Evolutionary conservation across 2,329 filamentous ascomycete species (phyloP).

Genomic region (Pseudogymnoascus destructans): DNA sequence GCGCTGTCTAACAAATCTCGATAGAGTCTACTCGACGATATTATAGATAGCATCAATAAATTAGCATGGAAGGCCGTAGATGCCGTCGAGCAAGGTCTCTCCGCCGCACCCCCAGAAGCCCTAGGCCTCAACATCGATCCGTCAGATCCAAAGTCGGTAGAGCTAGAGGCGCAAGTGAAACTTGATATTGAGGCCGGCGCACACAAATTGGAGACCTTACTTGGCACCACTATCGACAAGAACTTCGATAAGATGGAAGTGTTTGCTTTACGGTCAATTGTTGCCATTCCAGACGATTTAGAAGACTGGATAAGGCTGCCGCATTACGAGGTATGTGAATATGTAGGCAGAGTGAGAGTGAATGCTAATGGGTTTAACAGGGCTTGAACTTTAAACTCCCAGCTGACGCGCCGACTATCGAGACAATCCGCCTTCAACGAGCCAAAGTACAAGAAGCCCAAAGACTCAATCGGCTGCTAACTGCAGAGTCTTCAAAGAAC

Average conservation of each 20-base stretch:
- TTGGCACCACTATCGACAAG: conserved; percentile 70
- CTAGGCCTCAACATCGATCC: conserved; percentile 61
- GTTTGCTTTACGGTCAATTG: conserved; percentile 75
- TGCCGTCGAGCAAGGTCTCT: conserved; percentile 71
- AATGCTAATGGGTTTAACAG: conserved; percentile 5
- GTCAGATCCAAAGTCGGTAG: conserved; percentile 30
- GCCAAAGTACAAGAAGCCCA: conserved; percentile 66
- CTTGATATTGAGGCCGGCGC: conserved; percentile 80
- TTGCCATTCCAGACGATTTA: conserved; percentile 59
- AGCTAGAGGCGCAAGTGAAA: conserved; percentile 35
- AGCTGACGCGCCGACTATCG: conserved; percentile 41
- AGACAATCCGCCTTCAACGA: conserved; percentile 58
- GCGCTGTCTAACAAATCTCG: conserved; percentile 10
- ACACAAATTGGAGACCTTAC: conserved; percentile 69
- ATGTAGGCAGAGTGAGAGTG: background rate
- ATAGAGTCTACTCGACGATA: conserved; percentile 88
- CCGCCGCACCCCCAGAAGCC: conserved; percentile 56
- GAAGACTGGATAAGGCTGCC: conserved; percentile 66
- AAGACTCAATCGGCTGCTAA: conserved; percentile 56
- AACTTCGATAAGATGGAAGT: conserved; percentile 83
- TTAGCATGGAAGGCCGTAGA: conserved; percentile 82
- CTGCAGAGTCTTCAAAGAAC: conserved; percentile 59
- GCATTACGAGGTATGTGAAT: conserved; percentile 59
- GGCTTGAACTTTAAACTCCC: conserved; percentile 23
- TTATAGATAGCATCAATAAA: conserved; percentile 93